Percentiles rank a stretch among this genome's conserved stretches.
phyloP scores from a whole-genome alignment of 2,329 filamentous ascomycete genomes.

The Chaetomiaceae sp. region DNA sequence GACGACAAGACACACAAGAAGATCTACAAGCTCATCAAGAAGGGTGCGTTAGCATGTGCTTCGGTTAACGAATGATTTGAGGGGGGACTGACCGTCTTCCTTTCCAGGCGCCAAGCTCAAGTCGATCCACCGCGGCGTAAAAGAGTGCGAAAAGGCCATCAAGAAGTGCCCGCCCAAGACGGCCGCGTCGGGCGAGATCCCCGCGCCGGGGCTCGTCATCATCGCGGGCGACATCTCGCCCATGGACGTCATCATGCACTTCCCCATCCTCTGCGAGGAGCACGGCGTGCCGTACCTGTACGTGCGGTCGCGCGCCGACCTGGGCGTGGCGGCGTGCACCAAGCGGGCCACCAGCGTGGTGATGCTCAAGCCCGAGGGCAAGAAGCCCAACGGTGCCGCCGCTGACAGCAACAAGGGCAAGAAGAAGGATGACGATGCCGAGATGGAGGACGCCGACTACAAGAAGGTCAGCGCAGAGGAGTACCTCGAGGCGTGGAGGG shows the following conservation, averaged over 20 bases:
- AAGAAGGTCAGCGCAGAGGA: slow-evolving; percentile 52
- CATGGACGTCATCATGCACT: slow-evolving; percentile 97
- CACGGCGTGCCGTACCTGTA: slow-evolving; percentile 97
- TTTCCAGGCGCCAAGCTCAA: slow-evolving; percentile 83
- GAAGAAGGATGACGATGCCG: slow-evolving; percentile 42
- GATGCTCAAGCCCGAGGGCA: slow-evolving; percentile 58
- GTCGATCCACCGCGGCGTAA: slow-evolving; percentile 94
- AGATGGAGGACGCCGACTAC: slow-evolving; percentile 42
- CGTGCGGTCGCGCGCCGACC: slow-evolving; percentile 84
- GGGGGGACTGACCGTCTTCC: slow-evolving; percentile 1
- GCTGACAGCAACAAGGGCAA: slow-evolving; percentile 39
- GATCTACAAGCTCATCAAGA: slow-evolving; percentile 61
- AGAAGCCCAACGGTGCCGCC: slow-evolving; percentile 47
- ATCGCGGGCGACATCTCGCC: slow-evolving; percentile 97
- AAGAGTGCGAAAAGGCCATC: slow-evolving; percentile 97
- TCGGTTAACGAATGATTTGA: too few species aligned
- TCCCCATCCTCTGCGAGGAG: slow-evolving; percentile 96
- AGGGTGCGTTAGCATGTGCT: slow-evolving; percentile 41
- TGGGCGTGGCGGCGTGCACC: slow-evolving; percentile 88
- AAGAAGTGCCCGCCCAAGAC: slow-evolving; percentile 76
- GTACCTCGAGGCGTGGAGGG: slow-evolving; percentile 60
- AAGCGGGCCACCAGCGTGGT: slow-evolving; percentile 96
- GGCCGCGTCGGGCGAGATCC: slow-evolving; percentile 54
- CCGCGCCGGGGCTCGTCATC: slow-evolving; percentile 66
- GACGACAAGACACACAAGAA: slow-evolving; percentile 72